A percentile compares a stretch with the other conserved stretches of the same genome.
phyloP scores from a whole-genome alignment of 2,329 filamentous ascomycete species.

The Colletotrichum karsti region DNA sequence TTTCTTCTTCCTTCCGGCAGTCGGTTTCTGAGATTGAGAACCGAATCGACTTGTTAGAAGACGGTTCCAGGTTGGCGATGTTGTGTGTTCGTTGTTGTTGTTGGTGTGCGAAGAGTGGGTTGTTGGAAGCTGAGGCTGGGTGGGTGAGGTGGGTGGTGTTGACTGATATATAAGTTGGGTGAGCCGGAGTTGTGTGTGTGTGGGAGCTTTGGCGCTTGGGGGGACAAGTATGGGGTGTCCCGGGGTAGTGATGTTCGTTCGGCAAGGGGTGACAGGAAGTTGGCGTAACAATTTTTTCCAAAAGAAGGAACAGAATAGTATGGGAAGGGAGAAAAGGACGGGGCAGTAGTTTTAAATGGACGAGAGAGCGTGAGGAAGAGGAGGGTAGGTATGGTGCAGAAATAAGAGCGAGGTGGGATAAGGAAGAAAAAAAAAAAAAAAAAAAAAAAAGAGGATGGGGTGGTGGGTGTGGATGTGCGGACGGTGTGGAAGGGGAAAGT shows the following conservation, averaged over 20 bases:
- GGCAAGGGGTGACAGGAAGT: constrained; percentile 21
- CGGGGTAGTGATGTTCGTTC: constrained; percentile 16
- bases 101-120: not conserved
- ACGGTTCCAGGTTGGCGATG: not conserved
- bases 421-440: not conserved
- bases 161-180: constrained; percentile 20
- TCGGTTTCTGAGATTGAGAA: not conserved
- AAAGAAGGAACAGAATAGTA: constrained; percentile 18
- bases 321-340: constrained; percentile 23
- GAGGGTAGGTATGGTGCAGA: not conserved
- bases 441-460: constrained; percentile 11
- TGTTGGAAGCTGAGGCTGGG: not conserved
- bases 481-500: constrained; percentile 20
- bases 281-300: constrained; percentile 28
- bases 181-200: not conserved
- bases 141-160: constrained; percentile 6
- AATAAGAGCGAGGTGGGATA: constrained; percentile 7
- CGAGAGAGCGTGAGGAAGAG: constrained; percentile 5
- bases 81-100: not conserved
- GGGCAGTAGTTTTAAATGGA: constrained; percentile 29
- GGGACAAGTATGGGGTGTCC: constrained; percentile 11
- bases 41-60: not conserved
- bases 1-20: not conserved
- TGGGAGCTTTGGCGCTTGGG: constrained; percentile 22
- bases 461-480: constrained; percentile 17